Conservation (phyloP, 129 eudicot genomes). For the Centrapalus pauciflorus region DNA sequence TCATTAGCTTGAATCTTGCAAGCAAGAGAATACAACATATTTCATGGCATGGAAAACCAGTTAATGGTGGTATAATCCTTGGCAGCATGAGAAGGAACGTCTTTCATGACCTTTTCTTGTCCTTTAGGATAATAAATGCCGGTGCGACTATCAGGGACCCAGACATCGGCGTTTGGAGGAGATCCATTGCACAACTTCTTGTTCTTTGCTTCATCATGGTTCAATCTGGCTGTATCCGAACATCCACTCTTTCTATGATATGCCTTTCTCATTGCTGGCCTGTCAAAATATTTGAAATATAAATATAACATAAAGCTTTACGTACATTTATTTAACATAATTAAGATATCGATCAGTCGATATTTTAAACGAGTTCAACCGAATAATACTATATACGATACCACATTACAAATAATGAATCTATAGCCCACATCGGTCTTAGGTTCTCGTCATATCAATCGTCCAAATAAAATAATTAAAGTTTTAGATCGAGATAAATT, state of each 20-base stretch:
- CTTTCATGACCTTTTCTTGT: conserved; percentile 60
- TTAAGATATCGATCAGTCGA: too few relatives aligned
- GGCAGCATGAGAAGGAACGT: conserved; percentile 47
- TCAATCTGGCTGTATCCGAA: conserved; percentile 29
- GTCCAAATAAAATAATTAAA: too few relatives aligned
- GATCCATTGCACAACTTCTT: conserved; percentile 11
- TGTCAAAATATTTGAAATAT: background rate
- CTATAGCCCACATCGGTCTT: too few relatives aligned
- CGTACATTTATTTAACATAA: too few relatives aligned
- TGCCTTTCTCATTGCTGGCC: conserved; percentile 52
- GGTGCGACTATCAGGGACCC: conserved; percentile 63
- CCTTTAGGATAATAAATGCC: conserved; percentile 74
- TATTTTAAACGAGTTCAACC: too few relatives aligned
- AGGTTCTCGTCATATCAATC: too few relatives aligned
- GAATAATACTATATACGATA: too few relatives aligned
- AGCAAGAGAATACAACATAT: background rate
- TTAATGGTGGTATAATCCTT: conserved; percentile 43
- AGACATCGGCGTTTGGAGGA: conserved; percentile 17
- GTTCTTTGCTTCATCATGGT: conserved; percentile 49
- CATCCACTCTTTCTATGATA: conserved; percentile 51
- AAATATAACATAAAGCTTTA: too few relatives aligned
- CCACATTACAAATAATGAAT: too few relatives aligned
- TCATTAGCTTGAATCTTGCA: background rate
- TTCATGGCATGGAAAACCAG: conserved; percentile 47
- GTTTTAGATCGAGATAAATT: too few relatives aligned